These are phyloP conservation scores for Pyrenula aspistea DNA, from an alignment of 495 filamentous ascomycete genomes.

Conservation along the genomic window DNA sequence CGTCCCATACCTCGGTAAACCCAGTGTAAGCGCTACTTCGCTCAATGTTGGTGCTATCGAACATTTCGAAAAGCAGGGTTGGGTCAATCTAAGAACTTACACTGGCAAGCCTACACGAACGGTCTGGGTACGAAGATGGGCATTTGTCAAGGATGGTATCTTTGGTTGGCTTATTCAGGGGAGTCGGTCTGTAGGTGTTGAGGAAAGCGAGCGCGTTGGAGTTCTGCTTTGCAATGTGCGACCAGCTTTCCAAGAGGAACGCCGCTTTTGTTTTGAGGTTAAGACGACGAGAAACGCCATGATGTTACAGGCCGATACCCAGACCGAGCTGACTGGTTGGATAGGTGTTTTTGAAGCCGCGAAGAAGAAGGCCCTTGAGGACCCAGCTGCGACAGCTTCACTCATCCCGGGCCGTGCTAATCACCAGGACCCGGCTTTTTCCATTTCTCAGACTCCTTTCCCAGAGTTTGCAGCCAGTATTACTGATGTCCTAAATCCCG, in stretches of 20 bases:
- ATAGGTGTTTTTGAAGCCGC: conserved; percentile 83
- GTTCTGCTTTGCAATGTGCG: conserved; percentile 87
- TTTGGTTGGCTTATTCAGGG: conserved; percentile 94
- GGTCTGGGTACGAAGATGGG: conserved; percentile 84
- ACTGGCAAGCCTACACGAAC: conserved; percentile 82
- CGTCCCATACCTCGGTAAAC: conserved; percentile 62
- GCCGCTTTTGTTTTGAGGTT: conserved; percentile 94
- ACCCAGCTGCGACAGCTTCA: conserved; percentile 50
- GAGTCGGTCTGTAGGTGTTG: conserved; percentile 68
- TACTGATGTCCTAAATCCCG: conserved; percentile 52
- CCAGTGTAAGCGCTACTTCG: conserved; percentile 4
- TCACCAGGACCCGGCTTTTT: conserved; percentile 71
- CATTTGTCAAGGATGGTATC: conserved; percentile 86
- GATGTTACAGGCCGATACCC: conserved; percentile 85
- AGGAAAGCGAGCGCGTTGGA: conserved; percentile 92
- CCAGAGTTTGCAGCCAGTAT: conserved; percentile 77
- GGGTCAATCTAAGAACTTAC: conserved; percentile 73
- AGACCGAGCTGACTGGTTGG: conserved; percentile 82
- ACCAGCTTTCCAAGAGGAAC: conserved; percentile 82
- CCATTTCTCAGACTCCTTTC: conserved; percentile 77
- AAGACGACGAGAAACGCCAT: conserved; percentile 93
- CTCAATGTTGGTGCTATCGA: conserved; percentile 13
- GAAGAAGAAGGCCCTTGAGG: conserved; percentile 82
- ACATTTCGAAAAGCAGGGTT: conserved; percentile 76
- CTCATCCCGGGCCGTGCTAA: conserved; percentile 42